These are phyloP conservation scores for Catenaria anguillulae DNA, from an alignment of 371 early-diverging fungal species.

Conservation along the genomic window DNA sequence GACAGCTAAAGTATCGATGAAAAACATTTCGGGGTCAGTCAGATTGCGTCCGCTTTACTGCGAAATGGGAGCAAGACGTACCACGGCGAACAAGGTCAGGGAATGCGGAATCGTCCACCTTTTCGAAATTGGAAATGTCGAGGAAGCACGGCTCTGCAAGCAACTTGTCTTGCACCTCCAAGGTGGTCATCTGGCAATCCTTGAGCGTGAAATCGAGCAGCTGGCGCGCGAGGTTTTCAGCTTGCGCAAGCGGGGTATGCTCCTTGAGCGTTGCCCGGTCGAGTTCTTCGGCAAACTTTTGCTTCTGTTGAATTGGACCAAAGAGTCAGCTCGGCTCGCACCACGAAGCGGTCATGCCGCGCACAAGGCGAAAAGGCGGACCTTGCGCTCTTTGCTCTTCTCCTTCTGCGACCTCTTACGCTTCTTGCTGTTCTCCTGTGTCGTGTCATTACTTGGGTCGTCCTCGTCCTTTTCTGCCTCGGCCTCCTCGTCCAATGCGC, in stretches of 20 bases:
- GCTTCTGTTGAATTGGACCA: not conserved
- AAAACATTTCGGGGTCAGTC: too few species aligned
- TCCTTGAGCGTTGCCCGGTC: slow-evolving; percentile 1
- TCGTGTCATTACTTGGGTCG: not conserved
- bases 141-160: not conserved
- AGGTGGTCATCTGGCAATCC: not conserved
- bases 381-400: slow-evolving; percentile 1
- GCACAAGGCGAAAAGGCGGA: too few species aligned
- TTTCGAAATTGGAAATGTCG: not conserved
- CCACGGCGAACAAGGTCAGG: not conserved
- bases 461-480: not conserved
- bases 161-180: not conserved
- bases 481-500: not conserved
- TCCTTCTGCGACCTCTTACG: slow-evolving; percentile 5
- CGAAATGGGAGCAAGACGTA: too few species aligned
- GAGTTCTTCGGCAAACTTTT: not conserved
- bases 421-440: slow-evolving; percentile 1
- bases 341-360: too few species aligned
- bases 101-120: not conserved
- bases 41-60: too few species aligned
- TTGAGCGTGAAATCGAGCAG: slow-evolving; percentile 2
- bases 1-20: not conserved
- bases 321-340: too few species aligned
- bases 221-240: not conserved
- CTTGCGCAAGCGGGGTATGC: not conserved